Evolutionary conservation across 176 grass and related monocot genomes (phyloP).

Genomic region (Oryza meridionalis): DNA sequence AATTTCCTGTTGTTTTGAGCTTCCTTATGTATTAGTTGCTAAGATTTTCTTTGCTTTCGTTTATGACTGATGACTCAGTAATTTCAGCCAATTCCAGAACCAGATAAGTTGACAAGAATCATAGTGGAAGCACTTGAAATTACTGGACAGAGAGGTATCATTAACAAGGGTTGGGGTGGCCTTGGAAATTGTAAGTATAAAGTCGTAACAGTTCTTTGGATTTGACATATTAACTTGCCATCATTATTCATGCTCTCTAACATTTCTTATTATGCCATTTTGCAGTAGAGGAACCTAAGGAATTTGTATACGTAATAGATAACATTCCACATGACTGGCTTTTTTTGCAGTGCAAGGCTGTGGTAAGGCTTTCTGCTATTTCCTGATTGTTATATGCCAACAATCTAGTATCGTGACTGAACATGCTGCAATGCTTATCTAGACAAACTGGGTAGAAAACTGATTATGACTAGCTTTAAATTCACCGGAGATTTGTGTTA

Average conservation of each 20-base stretch:
- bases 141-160: constrained; percentile 66
- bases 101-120: constrained; percentile 54
- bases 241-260: constrained; percentile 3
- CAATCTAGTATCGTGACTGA: constrained; percentile 1
- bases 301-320: constrained; percentile 73
- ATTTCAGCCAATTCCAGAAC: constrained; percentile 60
- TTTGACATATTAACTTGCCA: constrained; percentile 8
- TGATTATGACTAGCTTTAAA: neutral
- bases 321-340: constrained; percentile 91
- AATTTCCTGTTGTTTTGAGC: neutral
- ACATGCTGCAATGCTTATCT: neutral
- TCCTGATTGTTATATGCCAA: neutral
- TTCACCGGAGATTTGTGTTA: neutral
- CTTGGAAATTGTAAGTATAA: constrained; percentile 57
- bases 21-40: constrained; percentile 2
- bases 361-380: constrained; percentile 50
- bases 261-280: constrained; percentile 26
- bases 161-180: constrained; percentile 67
- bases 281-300: constrained; percentile 65
- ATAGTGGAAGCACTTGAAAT: constrained; percentile 64
- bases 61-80: neutral
- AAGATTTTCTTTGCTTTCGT: neutral
- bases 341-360: constrained; percentile 87
- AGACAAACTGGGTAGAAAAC: neutral
- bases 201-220: constrained; percentile 5